Evolutionary conservation across 1,284 basidiomycete genomes (phyloP).

Genomic region (Mycena citricolor): DNA sequence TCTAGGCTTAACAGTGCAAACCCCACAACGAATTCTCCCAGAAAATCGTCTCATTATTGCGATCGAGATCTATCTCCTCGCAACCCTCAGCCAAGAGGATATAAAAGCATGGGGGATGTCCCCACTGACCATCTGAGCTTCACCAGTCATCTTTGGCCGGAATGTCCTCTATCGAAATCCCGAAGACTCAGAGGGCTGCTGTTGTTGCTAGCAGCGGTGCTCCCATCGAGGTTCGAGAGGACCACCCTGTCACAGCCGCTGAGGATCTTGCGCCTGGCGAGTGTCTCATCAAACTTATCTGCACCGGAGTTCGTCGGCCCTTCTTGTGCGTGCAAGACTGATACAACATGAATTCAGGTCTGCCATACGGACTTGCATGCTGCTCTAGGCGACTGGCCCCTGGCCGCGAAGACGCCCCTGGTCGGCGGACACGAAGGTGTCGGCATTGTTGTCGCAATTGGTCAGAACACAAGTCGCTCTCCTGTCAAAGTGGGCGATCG

Average conservation of each 20-base stretch:
- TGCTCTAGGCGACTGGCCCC: slow-evolving; percentile 70
- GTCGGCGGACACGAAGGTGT: slow-evolving; percentile 88
- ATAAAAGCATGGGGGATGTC: too few relatives aligned
- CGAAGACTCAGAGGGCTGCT: slow-evolving; percentile 63
- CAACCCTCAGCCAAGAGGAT: too few relatives aligned
- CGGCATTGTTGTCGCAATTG: slow-evolving; percentile 77
- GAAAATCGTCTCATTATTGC: too few relatives aligned
- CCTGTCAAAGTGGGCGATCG: slow-evolving; percentile 74
- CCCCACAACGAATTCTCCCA: too few relatives aligned
- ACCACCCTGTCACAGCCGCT: slow-evolving; percentile 62
- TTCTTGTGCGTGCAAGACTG: not conserved
- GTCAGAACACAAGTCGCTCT: slow-evolving; percentile 57
- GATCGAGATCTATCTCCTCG: too few relatives aligned
- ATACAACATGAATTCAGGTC: slow-evolving; percentile 25
- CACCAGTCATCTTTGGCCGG: too few relatives aligned
- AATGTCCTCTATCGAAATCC: slow-evolving; percentile 41
- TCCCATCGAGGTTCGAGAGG: slow-evolving; percentile 43
- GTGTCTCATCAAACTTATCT: slow-evolving; percentile 77
- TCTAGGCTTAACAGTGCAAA: too few relatives aligned
- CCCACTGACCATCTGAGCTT: too few relatives aligned
- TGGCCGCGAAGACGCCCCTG: slow-evolving; percentile 66
- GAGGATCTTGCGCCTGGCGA: slow-evolving; percentile 75
- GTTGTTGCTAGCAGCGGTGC: slow-evolving; percentile 49
- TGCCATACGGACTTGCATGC: slow-evolving; percentile 85
- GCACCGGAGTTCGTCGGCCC: slow-evolving; percentile 50